phyloP scores from a whole-genome alignment of 2,329 filamentous ascomycete genomes.

The Dactylellina parvicollis region DNA sequence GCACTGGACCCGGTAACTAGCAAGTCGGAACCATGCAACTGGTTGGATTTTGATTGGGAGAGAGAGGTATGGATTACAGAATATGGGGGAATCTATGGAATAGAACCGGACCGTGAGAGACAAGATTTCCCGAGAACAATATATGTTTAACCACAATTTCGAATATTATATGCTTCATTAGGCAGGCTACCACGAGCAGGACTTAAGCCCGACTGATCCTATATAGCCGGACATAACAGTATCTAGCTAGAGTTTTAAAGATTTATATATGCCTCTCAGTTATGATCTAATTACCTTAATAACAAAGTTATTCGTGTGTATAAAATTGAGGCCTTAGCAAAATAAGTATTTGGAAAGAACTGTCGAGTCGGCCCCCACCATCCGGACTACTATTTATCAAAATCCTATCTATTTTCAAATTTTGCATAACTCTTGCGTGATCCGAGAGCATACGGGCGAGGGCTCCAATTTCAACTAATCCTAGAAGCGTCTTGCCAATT shows the following conservation, averaged over 20 bases:
- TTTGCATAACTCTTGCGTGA: conserved; percentile 3
- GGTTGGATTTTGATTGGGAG: too few relatives aligned
- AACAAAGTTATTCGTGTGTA: too few relatives aligned
- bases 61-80: background rate
- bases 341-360: conserved; percentile 20
- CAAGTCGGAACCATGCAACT: too few relatives aligned
- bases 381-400: conserved; percentile 1
- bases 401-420: conserved; percentile 23
- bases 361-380: background rate
- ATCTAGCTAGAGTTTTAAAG: too few relatives aligned
- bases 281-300: too few relatives aligned
- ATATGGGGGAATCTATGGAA: background rate
- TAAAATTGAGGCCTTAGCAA: conserved; percentile 16
- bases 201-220: too few relatives aligned
- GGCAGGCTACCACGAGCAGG: too few relatives aligned
- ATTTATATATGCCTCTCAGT: too few relatives aligned
- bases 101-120: background rate
- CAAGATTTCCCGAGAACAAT: too few relatives aligned
- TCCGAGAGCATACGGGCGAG: conserved; percentile 23
- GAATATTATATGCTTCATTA: too few relatives aligned
- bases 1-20: background rate
- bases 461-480: conserved; percentile 25
- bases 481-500: conserved; percentile 26
- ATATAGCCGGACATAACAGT: too few relatives aligned
- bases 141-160: too few relatives aligned